Conservation (phyloP, 148 eudicot genomes). For the Spergularia bocconei region DNA sequence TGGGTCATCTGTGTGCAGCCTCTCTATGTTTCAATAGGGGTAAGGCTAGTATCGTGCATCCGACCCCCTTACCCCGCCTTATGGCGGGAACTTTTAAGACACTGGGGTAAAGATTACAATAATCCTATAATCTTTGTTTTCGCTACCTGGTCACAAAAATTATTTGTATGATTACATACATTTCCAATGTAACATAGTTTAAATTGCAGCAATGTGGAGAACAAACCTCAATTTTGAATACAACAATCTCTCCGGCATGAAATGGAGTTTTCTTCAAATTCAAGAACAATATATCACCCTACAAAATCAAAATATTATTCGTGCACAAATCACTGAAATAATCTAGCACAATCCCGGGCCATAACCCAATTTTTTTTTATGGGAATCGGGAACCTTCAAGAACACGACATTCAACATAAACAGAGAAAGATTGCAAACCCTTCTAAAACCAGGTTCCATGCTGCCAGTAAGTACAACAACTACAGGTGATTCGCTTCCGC, state of each 20-base stretch:
- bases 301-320: conserved; percentile 9
- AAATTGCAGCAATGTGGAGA: neutral
- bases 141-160: too few relatives aligned
- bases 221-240: conserved; percentile 66
- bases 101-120: too few relatives aligned
- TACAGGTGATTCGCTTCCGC: conserved; percentile 25
- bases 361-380: neutral
- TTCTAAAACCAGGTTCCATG: conserved; percentile 32
- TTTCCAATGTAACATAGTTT: too few relatives aligned
- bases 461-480: conserved; percentile 33
- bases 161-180: too few relatives aligned
- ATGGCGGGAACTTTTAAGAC: too few relatives aligned
- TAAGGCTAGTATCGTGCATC: too few relatives aligned
- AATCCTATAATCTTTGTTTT: too few relatives aligned
- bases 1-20: too few relatives aligned
- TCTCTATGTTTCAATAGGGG: too few relatives aligned
- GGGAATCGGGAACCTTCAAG: neutral
- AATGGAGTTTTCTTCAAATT: conserved; percentile 62
- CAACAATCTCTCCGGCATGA: conserved; percentile 83
- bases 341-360: neutral
- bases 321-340: neutral
- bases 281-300: conserved; percentile 80
- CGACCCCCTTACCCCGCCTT: too few relatives aligned
- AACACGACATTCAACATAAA: too few relatives aligned
- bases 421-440: conserved; percentile 1